Base-by-base conservation (phyloP, 768 basidiomycete genomes). In the Phlegmacium glaucopus region DNA sequence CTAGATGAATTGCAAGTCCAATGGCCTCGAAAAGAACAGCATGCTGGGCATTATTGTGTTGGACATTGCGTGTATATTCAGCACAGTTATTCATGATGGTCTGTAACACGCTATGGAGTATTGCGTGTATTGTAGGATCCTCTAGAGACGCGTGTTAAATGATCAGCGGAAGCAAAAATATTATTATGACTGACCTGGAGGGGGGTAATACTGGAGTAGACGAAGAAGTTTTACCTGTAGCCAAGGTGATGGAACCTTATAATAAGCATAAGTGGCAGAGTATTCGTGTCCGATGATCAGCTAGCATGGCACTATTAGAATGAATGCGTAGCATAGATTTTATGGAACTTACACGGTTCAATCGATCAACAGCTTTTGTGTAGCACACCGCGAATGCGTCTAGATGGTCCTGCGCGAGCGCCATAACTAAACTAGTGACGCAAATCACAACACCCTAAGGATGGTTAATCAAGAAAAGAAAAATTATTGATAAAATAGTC, bases 11-110 rank as follows among this genome's bases (percentile, higher is more conserved):
- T 11, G 94, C 94, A 36, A 98, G 83, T 51, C 91, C 77, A 59
- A 99, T 99, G 16, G 95, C 95, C 68, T 99, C 96, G 58, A 98
- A 99, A 11, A 99, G 78, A n/a, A 99, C 83, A 1, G 96, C 90
- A 61, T 98, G 93, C 61, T 96, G 95, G 9, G 95, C 96, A 58
- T 99, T 99, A 65, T 95, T 97, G 61, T 99, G 96, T 62, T 99
- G 96, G 10, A 97, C 90, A 56, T 98, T 97, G 54, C 90, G 78
- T 9, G 92, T 86, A 8, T 88, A 87, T 60, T 96, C 94, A 8
- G 91, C 86, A 58, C 88, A 83, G 59, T 87, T 94, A 57, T 87
- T 87, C 81, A 98, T 92, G 61, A 93, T 84, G 6, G 87, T 87
- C 59, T 92, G 86, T 45, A 99, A 72, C 9, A 96, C 88, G 52